phyloP scores from a whole-genome alignment of 2,329 filamentous ascomycete species.

The Stenocarpella maydis region DNA sequence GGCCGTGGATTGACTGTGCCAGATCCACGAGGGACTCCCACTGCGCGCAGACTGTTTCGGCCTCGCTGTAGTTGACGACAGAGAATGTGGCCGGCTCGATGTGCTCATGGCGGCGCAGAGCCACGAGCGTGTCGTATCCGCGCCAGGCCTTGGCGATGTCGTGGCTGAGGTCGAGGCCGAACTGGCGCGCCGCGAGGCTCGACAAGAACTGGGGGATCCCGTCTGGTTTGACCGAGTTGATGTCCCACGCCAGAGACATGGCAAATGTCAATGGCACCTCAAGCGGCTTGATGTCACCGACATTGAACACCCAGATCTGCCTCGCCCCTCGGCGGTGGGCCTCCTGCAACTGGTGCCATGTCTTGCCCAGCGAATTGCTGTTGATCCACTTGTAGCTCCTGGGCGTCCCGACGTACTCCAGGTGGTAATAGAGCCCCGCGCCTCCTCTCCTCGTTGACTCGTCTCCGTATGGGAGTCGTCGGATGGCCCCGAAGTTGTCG shows the following conservation, averaged over 20 bases:
- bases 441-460: constrained; percentile 63
- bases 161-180: constrained; percentile 44
- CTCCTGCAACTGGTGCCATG: constrained; percentile 50
- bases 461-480: constrained; percentile 61
- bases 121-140: constrained; percentile 57
- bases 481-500: constrained; percentile 69
- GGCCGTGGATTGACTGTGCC: constrained; percentile 55
- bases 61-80: constrained; percentile 67
- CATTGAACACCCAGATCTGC: constrained; percentile 71
- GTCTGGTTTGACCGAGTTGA: constrained; percentile 53
- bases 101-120: constrained; percentile 67
- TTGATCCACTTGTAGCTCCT: constrained; percentile 70
- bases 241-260: constrained; percentile 66
- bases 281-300: constrained; percentile 69
- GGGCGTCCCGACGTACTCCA: constrained; percentile 69
- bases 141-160: constrained; percentile 59
- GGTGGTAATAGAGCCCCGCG: constrained; percentile 66
- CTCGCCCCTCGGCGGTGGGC: constrained; percentile 64
- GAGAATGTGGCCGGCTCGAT: constrained; percentile 65
- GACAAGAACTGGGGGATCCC: constrained; percentile 57
- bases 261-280: constrained; percentile 66
- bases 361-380: constrained; percentile 58
- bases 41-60: constrained; percentile 59
- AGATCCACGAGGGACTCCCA: constrained; percentile 58
- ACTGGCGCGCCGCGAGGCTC: constrained; percentile 45